Evolutionary conservation across 129 eudicot genomes (phyloP), one percentile per base, ranked within the genome.

Genomic region (Cynara cardunculus): DNA sequence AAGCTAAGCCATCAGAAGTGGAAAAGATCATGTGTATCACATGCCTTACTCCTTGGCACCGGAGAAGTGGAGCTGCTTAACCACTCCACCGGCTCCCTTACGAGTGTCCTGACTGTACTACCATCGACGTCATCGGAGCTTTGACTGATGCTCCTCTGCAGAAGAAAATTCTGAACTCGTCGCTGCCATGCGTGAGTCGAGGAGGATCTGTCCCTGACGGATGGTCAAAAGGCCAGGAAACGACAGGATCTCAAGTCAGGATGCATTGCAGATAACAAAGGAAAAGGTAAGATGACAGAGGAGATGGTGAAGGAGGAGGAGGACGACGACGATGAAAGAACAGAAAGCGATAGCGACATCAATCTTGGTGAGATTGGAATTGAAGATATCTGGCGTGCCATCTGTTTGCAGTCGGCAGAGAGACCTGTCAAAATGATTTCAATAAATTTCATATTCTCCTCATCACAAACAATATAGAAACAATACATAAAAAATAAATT

Each of bases 171-270:
- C 27, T 28, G 92, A 79, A 1, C 84, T 27, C 35, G 5, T 32
- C 4, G 5, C 37, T 9, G 8, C 37, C 37, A 82, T 89, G 41
- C 86, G 82, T 12, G 86, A 77, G 78, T 89, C 30, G 93, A 87
- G 82, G 73, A 70, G n/a, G 89, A 89, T 37, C 70, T 59, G 12
- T 68, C 86, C 18, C 76, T 82, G 75, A 79, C 84, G 24, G 87
- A 84, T 37, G 34, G 32, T 34, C 84, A 87, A 84, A 85, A 89
- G n/a, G 93, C 90, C 7, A 78, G 49, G 86, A 70, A 73, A 68
- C 81, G 90, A 7, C 90, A 87, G 72, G 87, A 85, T 79, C 83
- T 89, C 18, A 4, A 81, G 77, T 72, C 85, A 31, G 91, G 91
- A 75, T 71, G 5, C 69, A 53, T 32, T 4, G 61, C 39, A n/a